These are phyloP conservation scores for Vaccinium myrtillus DNA, from an alignment of 148 eudicot genomes.

Conservation along the genomic window DNA sequence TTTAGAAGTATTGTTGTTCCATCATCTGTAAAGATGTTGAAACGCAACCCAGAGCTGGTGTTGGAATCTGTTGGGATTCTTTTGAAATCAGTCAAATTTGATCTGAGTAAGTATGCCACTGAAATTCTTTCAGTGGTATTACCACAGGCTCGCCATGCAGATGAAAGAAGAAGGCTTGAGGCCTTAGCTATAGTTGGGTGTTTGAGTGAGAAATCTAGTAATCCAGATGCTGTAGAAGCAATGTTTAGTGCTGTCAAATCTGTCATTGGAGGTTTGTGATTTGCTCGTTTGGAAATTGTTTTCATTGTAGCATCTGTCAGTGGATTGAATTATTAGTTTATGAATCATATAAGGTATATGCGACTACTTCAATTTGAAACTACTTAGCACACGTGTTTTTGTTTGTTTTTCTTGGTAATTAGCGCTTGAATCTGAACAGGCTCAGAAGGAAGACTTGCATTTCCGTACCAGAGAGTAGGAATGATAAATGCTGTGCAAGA, in stretches of 20 bases:
- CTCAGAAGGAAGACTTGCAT: constrained; percentile 95
- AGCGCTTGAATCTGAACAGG: constrained; percentile 43
- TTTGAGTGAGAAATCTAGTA: constrained; percentile 86
- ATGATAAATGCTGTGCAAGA: constrained; percentile 82
- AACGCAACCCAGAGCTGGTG: constrained; percentile 94
- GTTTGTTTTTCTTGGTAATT: constrained; percentile 3
- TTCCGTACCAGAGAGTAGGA: constrained; percentile 97
- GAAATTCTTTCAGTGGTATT: constrained; percentile 74
- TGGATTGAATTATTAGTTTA: background rate
- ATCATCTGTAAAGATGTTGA: constrained; percentile 86
- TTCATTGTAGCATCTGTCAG: constrained; percentile 14
- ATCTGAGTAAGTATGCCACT: constrained; percentile 78
- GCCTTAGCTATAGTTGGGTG: constrained; percentile 70
- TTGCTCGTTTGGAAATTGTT: background rate
- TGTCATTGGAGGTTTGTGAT: constrained; percentile 72
- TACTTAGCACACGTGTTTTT: constrained; percentile 6
- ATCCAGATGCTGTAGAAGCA: constrained; percentile 80
- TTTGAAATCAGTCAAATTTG: constrained; percentile 66
- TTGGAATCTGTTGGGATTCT: constrained; percentile 76
- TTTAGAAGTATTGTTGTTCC: constrained; percentile 69
- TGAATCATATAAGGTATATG: constrained; percentile 1
- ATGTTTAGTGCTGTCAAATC: constrained; percentile 69
- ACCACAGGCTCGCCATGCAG: constrained; percentile 91
- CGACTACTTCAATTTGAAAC: constrained; percentile 1
- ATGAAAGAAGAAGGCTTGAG: constrained; percentile 73